Conservation (phyloP, 2,329 filamentous ascomycete species). For the Aspergillus pseudotamarii region DNA sequence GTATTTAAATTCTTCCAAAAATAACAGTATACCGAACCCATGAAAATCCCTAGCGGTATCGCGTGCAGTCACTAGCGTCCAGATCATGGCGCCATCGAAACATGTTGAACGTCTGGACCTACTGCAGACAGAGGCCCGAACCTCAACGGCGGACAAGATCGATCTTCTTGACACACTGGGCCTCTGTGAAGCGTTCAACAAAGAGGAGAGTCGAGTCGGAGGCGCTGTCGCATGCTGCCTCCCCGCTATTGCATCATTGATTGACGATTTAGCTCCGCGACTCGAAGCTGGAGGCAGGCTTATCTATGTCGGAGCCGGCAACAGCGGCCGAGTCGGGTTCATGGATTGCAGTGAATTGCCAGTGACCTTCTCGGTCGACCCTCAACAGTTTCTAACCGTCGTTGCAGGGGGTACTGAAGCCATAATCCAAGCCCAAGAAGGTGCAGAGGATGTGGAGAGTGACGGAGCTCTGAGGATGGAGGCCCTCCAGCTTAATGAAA, state of each 20-base stretch:
- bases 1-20: neutral
- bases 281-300: slow-evolving; percentile 15
- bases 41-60: neutral
- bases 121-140: slow-evolving; percentile 44
- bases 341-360: neutral
- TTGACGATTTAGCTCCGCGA: neutral
- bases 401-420: neutral
- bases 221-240: slow-evolving; percentile 35
- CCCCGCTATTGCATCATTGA: neutral
- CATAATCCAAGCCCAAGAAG: neutral
- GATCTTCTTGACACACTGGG: slow-evolving; percentile 42
- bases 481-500: neutral
- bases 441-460: slow-evolving; percentile 28
- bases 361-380: neutral
- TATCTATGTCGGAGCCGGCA: neutral
- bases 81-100: neutral
- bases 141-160: slow-evolving; percentile 37
- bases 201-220: slow-evolving; percentile 39
- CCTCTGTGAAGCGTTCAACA: slow-evolving; percentile 44
- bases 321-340: neutral
- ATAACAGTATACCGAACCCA: neutral
- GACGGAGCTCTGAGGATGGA: slow-evolving; percentile 21
- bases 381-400: slow-evolving; percentile 39
- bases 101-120: neutral
- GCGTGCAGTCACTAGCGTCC: neutral